Percentiles rank a stretch among this genome's conserved stretches.
Evolutionary conservation across 345 rosid genomes (phyloP).

Genomic region (Arabidopsis arenosa): DNA sequence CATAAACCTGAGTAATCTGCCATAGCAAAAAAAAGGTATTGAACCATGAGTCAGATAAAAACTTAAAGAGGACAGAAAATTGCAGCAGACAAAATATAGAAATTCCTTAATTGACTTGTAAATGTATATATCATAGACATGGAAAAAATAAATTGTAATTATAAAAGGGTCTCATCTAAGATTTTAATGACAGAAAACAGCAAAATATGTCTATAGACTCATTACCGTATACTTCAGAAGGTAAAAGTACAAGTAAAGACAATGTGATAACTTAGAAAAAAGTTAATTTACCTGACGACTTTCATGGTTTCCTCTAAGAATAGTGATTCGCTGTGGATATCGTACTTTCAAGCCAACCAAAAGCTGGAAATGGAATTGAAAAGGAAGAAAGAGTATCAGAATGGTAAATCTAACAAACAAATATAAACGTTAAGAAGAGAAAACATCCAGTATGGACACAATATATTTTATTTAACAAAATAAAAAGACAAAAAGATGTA

Average conservation of each 20-base stretch:
- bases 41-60: constrained; percentile 41
- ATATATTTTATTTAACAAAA: not conserved
- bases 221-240: not conserved
- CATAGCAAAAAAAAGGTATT: constrained; percentile 31
- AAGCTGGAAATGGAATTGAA: constrained; percentile 50
- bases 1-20: constrained; percentile 99
- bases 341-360: constrained; percentile 84
- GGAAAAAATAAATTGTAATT: not conserved
- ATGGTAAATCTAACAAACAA: constrained; percentile 10
- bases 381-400: constrained; percentile 28
- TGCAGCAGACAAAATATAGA: not conserved
- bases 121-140: not conserved
- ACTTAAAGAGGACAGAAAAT: not conserved
- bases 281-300: constrained; percentile 74
- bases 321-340: constrained; percentile 77
- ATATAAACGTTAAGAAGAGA: not conserved
- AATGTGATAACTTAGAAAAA: not conserved
- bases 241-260: constrained; percentile 13
- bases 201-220: constrained; percentile 1
- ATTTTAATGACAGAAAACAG: constrained; percentile 11
- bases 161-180: not conserved
- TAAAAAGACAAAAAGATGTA: not conserved
- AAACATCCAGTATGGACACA: constrained; percentile 9
- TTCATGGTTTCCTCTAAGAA: constrained; percentile 90
- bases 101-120: not conserved